Percentiles rank a stretch among this genome's conserved stretches.
Evolutionary conservation across 495 filamentous ascomycete species (phyloP).

Genomic region (Xylaria nigripes): DNA sequence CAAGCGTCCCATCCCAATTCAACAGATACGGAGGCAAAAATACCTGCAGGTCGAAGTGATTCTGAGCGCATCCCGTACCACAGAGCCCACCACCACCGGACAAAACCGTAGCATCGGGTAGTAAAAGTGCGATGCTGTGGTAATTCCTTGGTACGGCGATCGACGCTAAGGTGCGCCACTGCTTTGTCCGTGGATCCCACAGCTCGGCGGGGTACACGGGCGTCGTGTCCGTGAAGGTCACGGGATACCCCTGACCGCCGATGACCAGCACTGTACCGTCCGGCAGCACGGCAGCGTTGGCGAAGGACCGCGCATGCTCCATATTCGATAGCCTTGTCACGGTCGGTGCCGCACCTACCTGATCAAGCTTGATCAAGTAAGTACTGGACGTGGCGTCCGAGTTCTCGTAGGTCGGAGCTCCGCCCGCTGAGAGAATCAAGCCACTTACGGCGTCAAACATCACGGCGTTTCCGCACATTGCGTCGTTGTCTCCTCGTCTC

Average conservation of each 20-base stretch:
- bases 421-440: slow-evolving; percentile 48
- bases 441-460: slow-evolving; percentile 41
- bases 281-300: slow-evolving; percentile 49
- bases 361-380: slow-evolving; percentile 41
- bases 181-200: slow-evolving; percentile 37
- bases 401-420: slow-evolving; percentile 37
- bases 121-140: slow-evolving; percentile 47
- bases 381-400: slow-evolving; percentile 34
- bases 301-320: slow-evolving; percentile 41
- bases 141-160: slow-evolving; percentile 45
- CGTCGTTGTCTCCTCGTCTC: slow-evolving; percentile 35
- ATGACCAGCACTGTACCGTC: slow-evolving; percentile 49
- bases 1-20: slow-evolving; percentile 30
- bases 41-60: slow-evolving; percentile 53
- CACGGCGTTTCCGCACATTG: slow-evolving; percentile 4
- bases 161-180: slow-evolving; percentile 34
- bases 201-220: slow-evolving; percentile 41
- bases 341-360: slow-evolving; percentile 18
- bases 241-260: slow-evolving; percentile 42
- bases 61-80: slow-evolving; percentile 38
- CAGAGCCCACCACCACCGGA: slow-evolving; percentile 51
- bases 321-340: slow-evolving; percentile 34
- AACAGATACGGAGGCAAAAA: slow-evolving; percentile 51
- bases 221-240: slow-evolving; percentile 44
- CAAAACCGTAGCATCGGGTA: slow-evolving; percentile 49